Evolutionary conservation across 1,139 yeast species (phyloP).

Genomic region (Candida sanyaensis): DNA sequence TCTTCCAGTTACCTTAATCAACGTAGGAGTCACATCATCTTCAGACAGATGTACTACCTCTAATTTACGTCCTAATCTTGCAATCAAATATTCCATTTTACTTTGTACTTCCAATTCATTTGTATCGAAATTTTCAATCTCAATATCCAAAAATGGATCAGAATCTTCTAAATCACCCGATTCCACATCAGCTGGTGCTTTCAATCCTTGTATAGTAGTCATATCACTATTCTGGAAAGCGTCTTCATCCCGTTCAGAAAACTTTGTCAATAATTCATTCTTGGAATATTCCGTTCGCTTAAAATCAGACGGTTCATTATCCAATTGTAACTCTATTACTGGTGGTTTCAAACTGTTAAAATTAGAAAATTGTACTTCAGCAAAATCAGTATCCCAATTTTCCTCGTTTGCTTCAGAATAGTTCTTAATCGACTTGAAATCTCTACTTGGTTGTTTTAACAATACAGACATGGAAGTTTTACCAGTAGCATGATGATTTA

Average conservation of each 20-base stretch:
- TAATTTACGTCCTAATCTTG: conserved; percentile 36
- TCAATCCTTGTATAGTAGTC: conserved; percentile 1
- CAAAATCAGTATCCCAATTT: conserved; percentile 40
- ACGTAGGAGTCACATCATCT: conserved; percentile 32
- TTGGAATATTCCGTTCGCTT: conserved; percentile 19
- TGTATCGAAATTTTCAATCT: conserved; percentile 43
- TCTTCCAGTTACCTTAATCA: conserved; percentile 41
- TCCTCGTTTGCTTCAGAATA: conserved; percentile 34
- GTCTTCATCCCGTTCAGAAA: conserved; percentile 28
- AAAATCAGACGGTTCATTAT: background rate
- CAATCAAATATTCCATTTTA: conserved; percentile 43
- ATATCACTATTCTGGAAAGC: conserved; percentile 5
- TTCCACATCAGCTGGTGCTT: background rate
- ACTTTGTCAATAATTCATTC: conserved; percentile 31
- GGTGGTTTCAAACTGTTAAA: conserved; percentile 5
- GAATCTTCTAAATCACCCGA: conserved; percentile 22
- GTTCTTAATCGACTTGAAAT: conserved; percentile 23
- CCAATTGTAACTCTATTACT: background rate
- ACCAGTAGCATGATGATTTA: conserved; percentile 20
- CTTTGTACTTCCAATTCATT: conserved; percentile 45
- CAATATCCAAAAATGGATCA: conserved; percentile 45
- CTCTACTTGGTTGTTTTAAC: conserved; percentile 12
- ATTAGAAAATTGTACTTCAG: conserved; percentile 17
- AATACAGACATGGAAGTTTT: conserved; percentile 7
- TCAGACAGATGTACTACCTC: conserved; percentile 31